Percentiles rank a stretch among this genome's conserved stretches.
Evolutionary conservation across 2,329 filamentous ascomycete species (phyloP).

Genomic region (Immersiporthe knoxdaviesiana): DNA sequence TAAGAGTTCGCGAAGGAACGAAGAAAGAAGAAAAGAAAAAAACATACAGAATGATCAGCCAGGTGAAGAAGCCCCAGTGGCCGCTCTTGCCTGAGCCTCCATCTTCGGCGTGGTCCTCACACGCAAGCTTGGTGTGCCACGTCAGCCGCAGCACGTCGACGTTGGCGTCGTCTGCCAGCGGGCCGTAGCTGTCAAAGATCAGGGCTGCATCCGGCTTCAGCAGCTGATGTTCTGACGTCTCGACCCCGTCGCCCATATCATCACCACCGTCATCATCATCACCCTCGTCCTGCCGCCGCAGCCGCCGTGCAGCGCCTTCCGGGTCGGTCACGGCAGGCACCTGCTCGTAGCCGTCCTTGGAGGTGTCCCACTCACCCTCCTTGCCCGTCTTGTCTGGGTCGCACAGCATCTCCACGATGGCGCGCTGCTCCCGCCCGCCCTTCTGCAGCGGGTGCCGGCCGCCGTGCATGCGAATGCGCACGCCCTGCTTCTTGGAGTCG

Average conservation of each 20-base stretch:
- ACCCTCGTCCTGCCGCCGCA: conserved; percentile 33
- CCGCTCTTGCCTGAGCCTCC: conserved; percentile 42
- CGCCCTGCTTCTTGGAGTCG: conserved; percentile 71
- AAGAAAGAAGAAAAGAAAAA: no score
- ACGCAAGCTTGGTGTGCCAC: conserved; percentile 89
- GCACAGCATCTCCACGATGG: conserved; percentile 85
- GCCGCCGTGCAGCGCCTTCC: conserved; percentile 23
- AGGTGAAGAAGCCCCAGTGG: conserved; percentile 96
- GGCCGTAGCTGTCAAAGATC: conserved; percentile 74
- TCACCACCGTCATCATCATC: conserved; percentile 25
- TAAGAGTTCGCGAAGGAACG: no score
- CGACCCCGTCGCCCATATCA: conserved; percentile 33
- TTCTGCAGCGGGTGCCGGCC: conserved; percentile 59
- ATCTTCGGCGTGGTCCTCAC: conserved; percentile 56
- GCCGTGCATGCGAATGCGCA: conserved; percentile 70
- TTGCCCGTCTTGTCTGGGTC: conserved; percentile 72
- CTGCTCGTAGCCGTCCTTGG: conserved; percentile 55
- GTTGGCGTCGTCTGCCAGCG: conserved; percentile 57
- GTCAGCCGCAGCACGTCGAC: conserved; percentile 71
- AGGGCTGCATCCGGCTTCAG: conserved; percentile 65
- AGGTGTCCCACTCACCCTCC: conserved; percentile 66
- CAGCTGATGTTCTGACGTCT: conserved; percentile 54
- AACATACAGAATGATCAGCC: conserved; percentile 88
- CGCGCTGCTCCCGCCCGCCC: conserved; percentile 65
- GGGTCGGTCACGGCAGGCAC: conserved; percentile 19